Conservation (phyloP, 164 flowering plant species). For the Buxus sempervirens region DNA sequence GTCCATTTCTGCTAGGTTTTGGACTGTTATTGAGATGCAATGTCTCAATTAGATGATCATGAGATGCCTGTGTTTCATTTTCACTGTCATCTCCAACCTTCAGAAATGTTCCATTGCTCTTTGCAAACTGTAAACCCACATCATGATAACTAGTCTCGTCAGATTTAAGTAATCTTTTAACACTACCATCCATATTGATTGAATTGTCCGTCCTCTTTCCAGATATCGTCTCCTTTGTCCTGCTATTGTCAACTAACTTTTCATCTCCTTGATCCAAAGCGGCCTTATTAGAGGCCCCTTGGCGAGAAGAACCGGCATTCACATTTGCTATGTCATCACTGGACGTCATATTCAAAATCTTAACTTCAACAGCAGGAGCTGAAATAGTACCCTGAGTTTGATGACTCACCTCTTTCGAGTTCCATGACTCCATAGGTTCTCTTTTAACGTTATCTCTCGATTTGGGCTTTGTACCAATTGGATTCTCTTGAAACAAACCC, state of each 20-base stretch:
- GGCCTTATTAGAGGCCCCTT: constrained; percentile 12
- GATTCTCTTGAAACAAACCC: constrained; percentile 40
- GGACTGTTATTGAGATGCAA: constrained; percentile 26
- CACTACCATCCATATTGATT: constrained; percentile 4
- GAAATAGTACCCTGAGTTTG: constrained; percentile 14
- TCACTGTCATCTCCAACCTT: constrained; percentile 23
- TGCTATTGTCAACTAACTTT: constrained; percentile 8
- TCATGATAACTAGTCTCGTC: constrained; percentile 27
- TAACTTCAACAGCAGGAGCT: constrained; percentile 20
- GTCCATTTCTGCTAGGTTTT: constrained; percentile 11
- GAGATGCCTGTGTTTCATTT: constrained; percentile 23
- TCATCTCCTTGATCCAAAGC: constrained; percentile 5
- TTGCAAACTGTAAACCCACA: constrained; percentile 21
- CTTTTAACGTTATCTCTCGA: constrained; percentile 25
- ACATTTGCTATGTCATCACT: constrained; percentile 9
- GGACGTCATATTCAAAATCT: constrained; percentile 8
- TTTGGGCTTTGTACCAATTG: constrained; percentile 31
- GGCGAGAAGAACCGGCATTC: constrained; percentile 4
- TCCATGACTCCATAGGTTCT: constrained; percentile 17
- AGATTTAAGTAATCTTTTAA: constrained; percentile 7
- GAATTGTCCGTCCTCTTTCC: constrained; percentile 13
- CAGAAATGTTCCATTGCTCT: constrained; percentile 20
- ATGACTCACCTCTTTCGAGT: constrained; percentile 17
- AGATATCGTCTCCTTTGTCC: constrained; percentile 17
- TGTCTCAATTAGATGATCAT: constrained; percentile 27